A percentile compares a stretch with the other conserved stretches of the same genome.
Evolutionary conservation across 2,329 filamentous ascomycete species (phyloP).

Genomic region (Coleophoma cylindrospora): DNA sequence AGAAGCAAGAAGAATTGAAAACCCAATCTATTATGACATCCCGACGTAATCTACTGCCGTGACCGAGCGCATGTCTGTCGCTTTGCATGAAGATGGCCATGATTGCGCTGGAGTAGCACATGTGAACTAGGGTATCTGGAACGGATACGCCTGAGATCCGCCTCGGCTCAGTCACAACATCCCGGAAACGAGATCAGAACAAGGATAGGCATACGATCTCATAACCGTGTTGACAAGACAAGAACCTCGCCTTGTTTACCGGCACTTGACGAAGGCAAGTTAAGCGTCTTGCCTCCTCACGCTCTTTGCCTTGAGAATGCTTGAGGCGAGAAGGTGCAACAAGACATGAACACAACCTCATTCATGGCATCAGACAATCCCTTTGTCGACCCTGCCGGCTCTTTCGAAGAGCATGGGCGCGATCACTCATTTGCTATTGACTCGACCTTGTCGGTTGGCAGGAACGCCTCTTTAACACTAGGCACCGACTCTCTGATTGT

Average conservation of each 20-base stretch:
- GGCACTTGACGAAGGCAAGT: too few species aligned
- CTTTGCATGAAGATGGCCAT: slow-evolving; percentile 3
- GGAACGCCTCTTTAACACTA: slow-evolving; percentile 54
- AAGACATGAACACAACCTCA: slow-evolving; percentile 17
- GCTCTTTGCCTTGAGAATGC: slow-evolving; percentile 9
- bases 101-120: background rate
- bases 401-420: slow-evolving; percentile 25
- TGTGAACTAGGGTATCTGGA: background rate
- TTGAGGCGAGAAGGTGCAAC: slow-evolving; percentile 6
- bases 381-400: slow-evolving; percentile 28
- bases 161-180: background rate
- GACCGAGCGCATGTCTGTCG: background rate
- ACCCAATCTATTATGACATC: slow-evolving; percentile 8
- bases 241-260: background rate
- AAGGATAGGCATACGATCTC: background rate
- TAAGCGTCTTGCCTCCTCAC: too few species aligned
- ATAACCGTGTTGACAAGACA: background rate
- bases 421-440: slow-evolving; percentile 30
- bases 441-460: slow-evolving; percentile 46
- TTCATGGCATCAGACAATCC: slow-evolving; percentile 24
- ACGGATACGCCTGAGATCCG: background rate
- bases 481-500: slow-evolving; percentile 56
- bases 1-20: slow-evolving; percentile 19
- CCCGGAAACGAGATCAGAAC: background rate
- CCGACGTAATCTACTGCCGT: background rate